Evolutionary conservation across 2,329 filamentous ascomycete genomes (phyloP).

Genomic region (Neocatenulostroma microsporum): DNA sequence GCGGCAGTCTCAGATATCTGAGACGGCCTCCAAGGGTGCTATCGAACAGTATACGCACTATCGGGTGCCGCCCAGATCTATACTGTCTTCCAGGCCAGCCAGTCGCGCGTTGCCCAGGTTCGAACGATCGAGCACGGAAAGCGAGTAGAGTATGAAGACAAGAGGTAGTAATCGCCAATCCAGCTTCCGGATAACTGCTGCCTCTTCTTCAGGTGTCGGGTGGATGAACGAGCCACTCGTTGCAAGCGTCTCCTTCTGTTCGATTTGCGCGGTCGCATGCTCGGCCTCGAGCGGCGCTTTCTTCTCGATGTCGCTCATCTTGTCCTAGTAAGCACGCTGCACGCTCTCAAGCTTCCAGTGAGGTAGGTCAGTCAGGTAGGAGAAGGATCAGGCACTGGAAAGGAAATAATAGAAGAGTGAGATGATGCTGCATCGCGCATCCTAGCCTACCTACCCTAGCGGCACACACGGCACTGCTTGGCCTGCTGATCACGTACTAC

Average conservation of each 20-base stretch:
- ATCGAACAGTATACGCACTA: too few species aligned
- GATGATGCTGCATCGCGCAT: too few species aligned
- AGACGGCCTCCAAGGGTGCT: too few species aligned
- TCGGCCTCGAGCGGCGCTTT: slow-evolving; percentile 4
- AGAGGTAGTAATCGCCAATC: slow-evolving; percentile 26
- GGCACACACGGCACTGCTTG: slow-evolving; percentile 1
- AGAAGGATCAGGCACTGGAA: too few species aligned
- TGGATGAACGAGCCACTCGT: slow-evolving; percentile 11
- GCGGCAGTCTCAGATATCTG: too few species aligned
- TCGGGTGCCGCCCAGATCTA: slow-evolving; percentile 32
- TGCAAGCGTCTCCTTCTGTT: slow-evolving; percentile 4
- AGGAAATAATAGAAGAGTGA: too few species aligned
- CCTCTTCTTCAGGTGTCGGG: slow-evolving; percentile 22
- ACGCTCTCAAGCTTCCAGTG: too few species aligned
- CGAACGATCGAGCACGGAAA: slow-evolving; percentile 25
- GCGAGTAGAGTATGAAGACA: slow-evolving; percentile 27
- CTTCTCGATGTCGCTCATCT: slow-evolving; percentile 12
- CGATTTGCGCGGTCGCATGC: slow-evolving; percentile 3
- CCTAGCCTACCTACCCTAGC: neutral
- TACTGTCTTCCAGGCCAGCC: slow-evolving; percentile 26
- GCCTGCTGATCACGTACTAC: neutral
- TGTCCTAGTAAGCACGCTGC: too few species aligned
- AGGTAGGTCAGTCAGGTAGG: too few species aligned
- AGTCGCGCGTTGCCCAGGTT: slow-evolving; percentile 34
- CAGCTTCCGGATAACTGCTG: slow-evolving; percentile 26